Evolutionary conservation across 495 filamentous ascomycete genomes (phyloP).

Genomic region (Podospora australis): DNA sequence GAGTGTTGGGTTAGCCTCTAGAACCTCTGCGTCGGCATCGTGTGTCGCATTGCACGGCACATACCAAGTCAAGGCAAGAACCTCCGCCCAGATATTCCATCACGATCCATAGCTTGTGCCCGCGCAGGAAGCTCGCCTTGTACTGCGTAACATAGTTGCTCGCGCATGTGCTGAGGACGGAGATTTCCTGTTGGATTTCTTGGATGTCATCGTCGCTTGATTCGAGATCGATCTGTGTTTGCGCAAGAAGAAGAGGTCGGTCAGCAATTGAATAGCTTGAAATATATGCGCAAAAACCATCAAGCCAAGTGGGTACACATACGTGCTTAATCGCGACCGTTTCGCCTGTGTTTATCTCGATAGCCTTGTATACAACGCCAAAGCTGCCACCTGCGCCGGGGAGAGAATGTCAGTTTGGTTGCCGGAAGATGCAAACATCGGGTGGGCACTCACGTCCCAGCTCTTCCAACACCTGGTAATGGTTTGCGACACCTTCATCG

Average conservation of each 20-base stretch:
- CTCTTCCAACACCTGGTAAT: conserved; percentile 89
- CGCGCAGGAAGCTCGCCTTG: conserved; percentile 88
- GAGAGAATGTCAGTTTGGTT: conserved; percentile 15
- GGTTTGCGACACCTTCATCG: conserved; percentile 63
- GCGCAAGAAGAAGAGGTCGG: conserved; percentile 14
- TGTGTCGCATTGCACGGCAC: background rate
- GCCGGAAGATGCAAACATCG: background rate
- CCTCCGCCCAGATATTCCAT: conserved; percentile 97
- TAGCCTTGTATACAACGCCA: conserved; percentile 92
- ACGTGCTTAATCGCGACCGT: conserved; percentile 91
- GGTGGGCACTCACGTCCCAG: conserved; percentile 65
- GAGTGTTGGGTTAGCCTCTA: conserved; percentile 20
- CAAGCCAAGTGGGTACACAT: too few species aligned
- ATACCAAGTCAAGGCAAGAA: conserved; percentile 85
- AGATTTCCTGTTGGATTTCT: conserved; percentile 97
- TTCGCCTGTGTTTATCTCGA: conserved; percentile 77
- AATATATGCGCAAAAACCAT: background rate
- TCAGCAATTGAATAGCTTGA: conserved; percentile 15
- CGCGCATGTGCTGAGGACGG: conserved; percentile 87
- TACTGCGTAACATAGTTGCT: conserved; percentile 94
- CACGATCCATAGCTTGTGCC: conserved; percentile 96
- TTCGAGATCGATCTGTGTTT: conserved; percentile 84
- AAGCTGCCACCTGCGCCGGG: conserved; percentile 71
- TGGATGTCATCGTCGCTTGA: conserved; percentile 96
- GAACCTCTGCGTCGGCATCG: background rate